Conservation (phyloP, 176 grass and related monocot genomes). For the Eremochloa ophiuroides region DNA sequence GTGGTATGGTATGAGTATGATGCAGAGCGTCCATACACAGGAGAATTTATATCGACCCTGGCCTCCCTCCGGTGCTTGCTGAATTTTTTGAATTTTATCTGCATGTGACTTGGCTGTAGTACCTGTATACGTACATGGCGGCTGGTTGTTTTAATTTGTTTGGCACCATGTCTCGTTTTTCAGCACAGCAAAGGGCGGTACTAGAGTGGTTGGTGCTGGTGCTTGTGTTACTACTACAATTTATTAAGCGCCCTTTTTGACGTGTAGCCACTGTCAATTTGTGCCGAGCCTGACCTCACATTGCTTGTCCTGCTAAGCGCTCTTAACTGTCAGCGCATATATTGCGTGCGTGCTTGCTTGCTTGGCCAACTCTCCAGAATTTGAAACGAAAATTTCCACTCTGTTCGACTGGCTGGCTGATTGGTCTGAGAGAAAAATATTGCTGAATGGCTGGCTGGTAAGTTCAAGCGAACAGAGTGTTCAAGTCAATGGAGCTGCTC, state of each 20-base stretch:
- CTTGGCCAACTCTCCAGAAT: neutral
- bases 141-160: neutral
- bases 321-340: neutral
- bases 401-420: too few relatives aligned
- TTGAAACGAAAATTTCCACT: too few relatives aligned
- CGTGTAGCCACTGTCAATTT: slow-evolving; percentile 14
- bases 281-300: neutral
- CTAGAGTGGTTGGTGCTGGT: neutral
- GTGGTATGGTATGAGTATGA: neutral
- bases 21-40: neutral
- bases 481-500: too few relatives aligned
- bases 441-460: too few relatives aligned
- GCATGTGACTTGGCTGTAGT: neutral
- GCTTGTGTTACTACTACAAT: neutral
- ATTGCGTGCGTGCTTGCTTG: neutral
- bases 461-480: too few relatives aligned
- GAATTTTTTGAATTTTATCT: slow-evolving; percentile 19
- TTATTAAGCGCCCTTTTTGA: slow-evolving; percentile 11
- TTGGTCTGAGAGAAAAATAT: too few relatives aligned
- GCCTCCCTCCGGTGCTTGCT: neutral
- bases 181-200: slow-evolving; percentile 9
- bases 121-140: neutral
- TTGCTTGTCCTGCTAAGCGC: neutral
- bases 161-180: slow-evolving; percentile 20
- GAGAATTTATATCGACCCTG: neutral